Conservation (phyloP, 1,139 yeast species). For the Blastobotrys raffinosifermentans region DNA sequence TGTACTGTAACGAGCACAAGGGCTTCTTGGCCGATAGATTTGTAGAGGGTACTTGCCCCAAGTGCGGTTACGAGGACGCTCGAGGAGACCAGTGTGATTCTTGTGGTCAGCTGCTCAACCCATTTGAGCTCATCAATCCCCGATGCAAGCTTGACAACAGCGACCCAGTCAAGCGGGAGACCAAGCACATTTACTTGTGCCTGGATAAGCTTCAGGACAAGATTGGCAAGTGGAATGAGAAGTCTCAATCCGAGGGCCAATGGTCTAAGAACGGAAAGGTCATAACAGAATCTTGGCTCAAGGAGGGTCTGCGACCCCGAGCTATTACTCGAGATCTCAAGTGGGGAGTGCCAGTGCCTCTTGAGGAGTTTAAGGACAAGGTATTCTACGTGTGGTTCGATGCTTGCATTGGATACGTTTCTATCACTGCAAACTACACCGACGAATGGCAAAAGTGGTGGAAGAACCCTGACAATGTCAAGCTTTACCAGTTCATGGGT, state of each 20-base stretch:
- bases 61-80: slow-evolving; percentile 91
- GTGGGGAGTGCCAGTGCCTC: slow-evolving; percentile 99
- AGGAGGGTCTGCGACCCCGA: slow-evolving; percentile 88
- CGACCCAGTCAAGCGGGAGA: slow-evolving; percentile 69
- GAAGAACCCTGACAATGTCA: slow-evolving; percentile 81
- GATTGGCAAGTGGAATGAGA: slow-evolving; percentile 65
- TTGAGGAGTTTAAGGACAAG: slow-evolving; percentile 69
- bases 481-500: slow-evolving; percentile 96
- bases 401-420: slow-evolving; percentile 93
- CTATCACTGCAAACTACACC: slow-evolving; percentile 92
- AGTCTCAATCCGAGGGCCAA: slow-evolving; percentile 61
- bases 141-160: slow-evolving; percentile 89
- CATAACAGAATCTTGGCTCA: slow-evolving; percentile 88
- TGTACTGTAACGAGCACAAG: slow-evolving; percentile 84
- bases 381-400: slow-evolving; percentile 98
- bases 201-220: slow-evolving; percentile 77
- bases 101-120: slow-evolving; percentile 85
- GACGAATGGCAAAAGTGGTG: slow-evolving; percentile 84
- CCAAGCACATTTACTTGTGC: slow-evolving; percentile 80
- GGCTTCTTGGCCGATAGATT: slow-evolving; percentile 94
- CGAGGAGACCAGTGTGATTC: slow-evolving; percentile 99
- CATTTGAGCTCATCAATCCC: slow-evolving; percentile 88
- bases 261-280: slow-evolving; percentile 92
- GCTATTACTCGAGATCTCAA: slow-evolving; percentile 94
- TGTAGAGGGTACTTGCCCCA: slow-evolving; percentile 97